Base-by-base conservation (phyloP, 441 rosid genomes). In the Eutrema salsugineum region DNA sequence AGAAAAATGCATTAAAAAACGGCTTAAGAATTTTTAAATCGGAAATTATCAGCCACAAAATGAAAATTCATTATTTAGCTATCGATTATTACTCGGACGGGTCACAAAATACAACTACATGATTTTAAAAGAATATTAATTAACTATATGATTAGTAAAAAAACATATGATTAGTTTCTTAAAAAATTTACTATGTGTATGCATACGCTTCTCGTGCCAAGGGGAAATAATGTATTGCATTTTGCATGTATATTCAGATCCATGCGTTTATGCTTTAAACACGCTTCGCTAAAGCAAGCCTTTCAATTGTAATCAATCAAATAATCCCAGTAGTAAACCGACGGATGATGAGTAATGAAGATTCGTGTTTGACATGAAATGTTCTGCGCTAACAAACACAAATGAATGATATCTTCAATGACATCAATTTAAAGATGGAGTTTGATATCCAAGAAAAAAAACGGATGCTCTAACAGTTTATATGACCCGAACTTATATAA, bases 231-330 rank as follows among this genome's bases (percentile, higher is more conserved):
- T 60, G 51, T 16, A 16, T 16, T 55, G 8, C 59, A 32, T 35
- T 28, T 12, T 64, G 59, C 40, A 56, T 44, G 47, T 19, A 4
- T 17, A 10, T 56, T 65, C 7, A 49, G 51, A 43, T 36, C 46
- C 71, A 69, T 63, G 75, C 54, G 59, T 69, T 48, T 54, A 46
- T 75, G 68, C 64, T 61, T 61, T 60, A 51, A 51, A 12, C 44
- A 54, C 44, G 39, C 68, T 62, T 61, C 7, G 57, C 7, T 27
- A 68, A 53, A 43, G 63, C 57, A 61, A 43, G 51, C 27, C 43
- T 69, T 75, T 30, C 40, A 39, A 76, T 19, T 54, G 53, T 36
- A 19, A 19, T 38, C 47, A 69, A 55, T 20, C 60, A 20, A 5
- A 12, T 62, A 53, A 38, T 43, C 5, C 28, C 59, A 63, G 46